These are phyloP conservation scores for Candida lessepsii DNA, from an alignment of 805 yeast species.

Conservation along the genomic window DNA sequence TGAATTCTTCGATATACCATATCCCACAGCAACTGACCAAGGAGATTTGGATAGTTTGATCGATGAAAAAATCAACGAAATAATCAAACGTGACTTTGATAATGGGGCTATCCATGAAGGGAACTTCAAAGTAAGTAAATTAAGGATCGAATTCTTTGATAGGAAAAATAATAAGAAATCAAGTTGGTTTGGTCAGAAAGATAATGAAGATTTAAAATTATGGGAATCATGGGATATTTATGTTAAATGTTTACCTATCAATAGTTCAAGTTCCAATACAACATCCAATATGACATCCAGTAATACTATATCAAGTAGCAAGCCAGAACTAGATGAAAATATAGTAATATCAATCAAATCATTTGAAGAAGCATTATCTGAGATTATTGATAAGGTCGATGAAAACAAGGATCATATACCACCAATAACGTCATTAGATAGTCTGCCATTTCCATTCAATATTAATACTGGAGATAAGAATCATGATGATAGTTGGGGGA, in stretches of 20 bases:
- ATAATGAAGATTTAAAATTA: slow-evolving; percentile 33
- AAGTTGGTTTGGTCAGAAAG: slow-evolving; percentile 53
- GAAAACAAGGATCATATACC: slow-evolving; percentile 67
- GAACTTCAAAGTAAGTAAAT: slow-evolving; percentile 6
- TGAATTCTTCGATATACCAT: slow-evolving; percentile 60
- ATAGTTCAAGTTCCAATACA: neutral
- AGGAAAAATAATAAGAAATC: slow-evolving; percentile 41
- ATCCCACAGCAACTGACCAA: slow-evolving; percentile 48
- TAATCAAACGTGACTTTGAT: slow-evolving; percentile 29
- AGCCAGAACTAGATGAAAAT: slow-evolving; percentile 13
- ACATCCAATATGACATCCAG: slow-evolving; percentile 5
- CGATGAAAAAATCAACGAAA: slow-evolving; percentile 33
- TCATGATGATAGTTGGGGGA: slow-evolving; percentile 42
- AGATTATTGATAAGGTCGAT: slow-evolving; percentile 55
- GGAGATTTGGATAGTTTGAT: slow-evolving; percentile 50
- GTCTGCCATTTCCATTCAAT: slow-evolving; percentile 58
- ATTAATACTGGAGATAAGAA: slow-evolving; percentile 24
- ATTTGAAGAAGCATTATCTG: slow-evolving; percentile 40
- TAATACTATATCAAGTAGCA: slow-evolving; percentile 8
- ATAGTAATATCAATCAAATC: slow-evolving; percentile 31
- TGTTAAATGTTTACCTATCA: slow-evolving; percentile 42
- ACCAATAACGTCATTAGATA: slow-evolving; percentile 64
- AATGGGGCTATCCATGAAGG: slow-evolving; percentile 6
- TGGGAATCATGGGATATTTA: slow-evolving; percentile 76
- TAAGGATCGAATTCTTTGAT: slow-evolving; percentile 40